Conservation (phyloP, 2,329 filamentous ascomycete genomes). For the Colletotrichum scovillei region DNA sequence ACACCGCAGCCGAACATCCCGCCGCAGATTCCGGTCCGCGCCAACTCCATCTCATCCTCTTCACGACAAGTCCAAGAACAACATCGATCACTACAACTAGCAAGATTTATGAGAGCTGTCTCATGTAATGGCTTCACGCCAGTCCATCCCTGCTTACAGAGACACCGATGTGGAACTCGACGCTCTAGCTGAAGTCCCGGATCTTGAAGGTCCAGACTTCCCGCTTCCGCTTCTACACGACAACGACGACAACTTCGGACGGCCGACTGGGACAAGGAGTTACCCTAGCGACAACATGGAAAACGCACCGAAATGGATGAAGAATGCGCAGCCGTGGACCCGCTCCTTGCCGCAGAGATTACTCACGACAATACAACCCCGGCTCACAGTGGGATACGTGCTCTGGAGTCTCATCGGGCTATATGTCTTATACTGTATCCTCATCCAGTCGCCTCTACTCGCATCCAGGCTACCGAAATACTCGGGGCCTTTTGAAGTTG, state of each 20-base stretch:
- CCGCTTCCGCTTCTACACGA: conserved; percentile 9
- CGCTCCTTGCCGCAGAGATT: not conserved
- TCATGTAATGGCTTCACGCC: not conserved
- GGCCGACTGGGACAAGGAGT: not conserved
- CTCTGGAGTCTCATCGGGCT: conserved; percentile 41
- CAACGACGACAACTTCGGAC: not conserved
- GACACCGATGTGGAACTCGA: conserved; percentile 28
- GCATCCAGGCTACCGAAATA: conserved; percentile 57
- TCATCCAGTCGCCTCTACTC: conserved; percentile 54
- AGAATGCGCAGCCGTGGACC: not conserved
- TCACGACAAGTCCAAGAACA: not conserved
- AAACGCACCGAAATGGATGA: conserved; percentile 18
- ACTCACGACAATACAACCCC: conserved; percentile 41
- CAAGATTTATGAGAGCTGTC: not conserved
- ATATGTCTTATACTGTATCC: conserved; percentile 53
- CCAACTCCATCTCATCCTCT: not conserved
- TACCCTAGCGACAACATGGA: not conserved
- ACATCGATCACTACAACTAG: not conserved
- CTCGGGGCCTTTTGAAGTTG: conserved; percentile 57
- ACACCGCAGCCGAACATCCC: not conserved
- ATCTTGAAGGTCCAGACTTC: conserved; percentile 16
- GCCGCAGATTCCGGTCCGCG: not conserved
- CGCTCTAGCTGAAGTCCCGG: not conserved
- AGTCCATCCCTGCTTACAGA: not conserved
- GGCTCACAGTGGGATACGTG: conserved; percentile 49